A percentile compares a stretch with the other conserved stretches of the same genome.
phyloP scores from a whole-genome alignment of 805 yeast species.

The Nakazawaea wickerhamii region DNA sequence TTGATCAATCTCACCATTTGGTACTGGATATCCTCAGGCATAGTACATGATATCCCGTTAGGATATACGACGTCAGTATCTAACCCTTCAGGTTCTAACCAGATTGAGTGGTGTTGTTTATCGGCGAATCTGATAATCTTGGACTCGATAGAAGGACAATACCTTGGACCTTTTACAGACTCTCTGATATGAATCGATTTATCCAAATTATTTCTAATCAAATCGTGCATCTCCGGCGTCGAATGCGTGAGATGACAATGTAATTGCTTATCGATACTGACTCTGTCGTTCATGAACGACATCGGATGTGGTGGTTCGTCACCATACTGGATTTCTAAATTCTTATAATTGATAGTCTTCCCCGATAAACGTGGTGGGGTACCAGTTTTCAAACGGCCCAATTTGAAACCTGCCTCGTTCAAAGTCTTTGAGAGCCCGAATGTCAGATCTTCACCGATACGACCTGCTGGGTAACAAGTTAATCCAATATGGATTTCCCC shows the following conservation, averaged over 20 bases:
- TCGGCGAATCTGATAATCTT: slow-evolving; percentile 78
- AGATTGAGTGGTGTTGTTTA: slow-evolving; percentile 70
- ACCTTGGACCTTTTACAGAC: slow-evolving; percentile 93
- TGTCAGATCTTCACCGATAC: slow-evolving; percentile 90
- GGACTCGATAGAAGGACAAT: slow-evolving; percentile 95
- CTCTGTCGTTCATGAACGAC: slow-evolving; percentile 74
- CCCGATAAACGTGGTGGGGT: slow-evolving; percentile 89
- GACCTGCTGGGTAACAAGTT: slow-evolving; percentile 77
- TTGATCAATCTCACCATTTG: slow-evolving; percentile 70
- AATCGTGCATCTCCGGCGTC: slow-evolving; percentile 64
- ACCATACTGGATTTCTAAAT: slow-evolving; percentile 68
- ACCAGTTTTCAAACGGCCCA: slow-evolving; percentile 93
- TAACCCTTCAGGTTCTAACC: slow-evolving; percentile 97
- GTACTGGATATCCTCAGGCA: slow-evolving; percentile 91
- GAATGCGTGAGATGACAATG: slow-evolving; percentile 77
- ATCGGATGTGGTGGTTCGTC: slow-evolving; percentile 86
- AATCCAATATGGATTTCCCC: slow-evolving; percentile 94
- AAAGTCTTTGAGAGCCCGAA: slow-evolving; percentile 83
- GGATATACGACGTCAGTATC: slow-evolving; percentile 88
- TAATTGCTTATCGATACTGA: slow-evolving; percentile 55
- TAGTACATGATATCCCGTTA: slow-evolving; percentile 91
- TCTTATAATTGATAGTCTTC: slow-evolving; percentile 60
- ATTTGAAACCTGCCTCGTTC: slow-evolving; percentile 65
- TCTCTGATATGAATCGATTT: slow-evolving; percentile 88
- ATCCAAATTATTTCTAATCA: slow-evolving; percentile 65